A percentile compares a stretch with the other conserved stretches of the same genome.
These are phyloP conservation scores for Kwoniella newhampshirensis DNA, from an alignment of 768 basidiomycete genomes.

Conservation along the genomic window DNA sequence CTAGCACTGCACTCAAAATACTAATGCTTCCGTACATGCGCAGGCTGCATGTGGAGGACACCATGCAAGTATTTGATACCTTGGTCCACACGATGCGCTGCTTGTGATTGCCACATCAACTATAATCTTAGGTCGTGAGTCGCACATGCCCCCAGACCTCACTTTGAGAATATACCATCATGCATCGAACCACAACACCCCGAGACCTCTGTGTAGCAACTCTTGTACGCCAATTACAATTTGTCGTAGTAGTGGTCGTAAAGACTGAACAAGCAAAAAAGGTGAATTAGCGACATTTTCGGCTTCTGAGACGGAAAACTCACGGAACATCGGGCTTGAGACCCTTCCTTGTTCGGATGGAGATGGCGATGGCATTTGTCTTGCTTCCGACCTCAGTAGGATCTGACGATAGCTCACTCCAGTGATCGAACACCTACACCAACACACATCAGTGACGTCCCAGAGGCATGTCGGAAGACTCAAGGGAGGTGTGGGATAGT, in stretches of 20 bases:
- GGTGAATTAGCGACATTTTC: neutral
- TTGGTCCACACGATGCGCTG: no score
- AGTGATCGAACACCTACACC: slow-evolving; percentile 35
- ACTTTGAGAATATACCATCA: no score
- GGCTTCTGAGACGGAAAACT: neutral
- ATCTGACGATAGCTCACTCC: slow-evolving; percentile 56
- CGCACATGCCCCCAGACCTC: no score
- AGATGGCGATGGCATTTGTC: slow-evolving; percentile 70
- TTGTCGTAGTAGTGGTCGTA: slow-evolving; percentile 35
- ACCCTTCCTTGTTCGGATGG: slow-evolving; percentile 87
- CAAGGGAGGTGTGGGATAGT: neutral
- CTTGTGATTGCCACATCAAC: no score
- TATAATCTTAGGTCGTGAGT: no score
- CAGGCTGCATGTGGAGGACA: no score
- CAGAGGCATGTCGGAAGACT: neutral
- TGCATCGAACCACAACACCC: no score
- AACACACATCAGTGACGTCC: slow-evolving; percentile 43
- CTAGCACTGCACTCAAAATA: no score
- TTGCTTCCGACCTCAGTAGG: slow-evolving; percentile 85
- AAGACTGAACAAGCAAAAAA: neutral
- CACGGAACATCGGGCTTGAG: slow-evolving; percentile 41
- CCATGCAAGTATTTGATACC: no score
- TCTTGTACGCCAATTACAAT: slow-evolving; percentile 16
- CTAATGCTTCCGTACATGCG: no score
- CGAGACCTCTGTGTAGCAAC: no score